These are phyloP conservation scores for Solanum rostratum DNA, from an alignment of 257 asterid genomes.

Conservation along the genomic window DNA sequence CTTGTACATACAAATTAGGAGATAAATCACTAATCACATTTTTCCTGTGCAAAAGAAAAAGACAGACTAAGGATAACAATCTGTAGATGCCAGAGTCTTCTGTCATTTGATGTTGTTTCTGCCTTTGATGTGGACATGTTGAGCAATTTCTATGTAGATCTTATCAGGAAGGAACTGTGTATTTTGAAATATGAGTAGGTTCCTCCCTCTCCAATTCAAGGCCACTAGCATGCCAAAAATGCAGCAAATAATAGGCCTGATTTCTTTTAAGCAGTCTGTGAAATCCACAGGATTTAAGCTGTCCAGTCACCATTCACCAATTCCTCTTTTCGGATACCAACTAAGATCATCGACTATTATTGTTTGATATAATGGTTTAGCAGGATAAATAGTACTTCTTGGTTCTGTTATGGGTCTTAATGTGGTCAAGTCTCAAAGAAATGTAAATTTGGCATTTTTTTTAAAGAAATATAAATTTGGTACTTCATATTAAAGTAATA, in stretches of 20 bases:
- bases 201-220: neutral
- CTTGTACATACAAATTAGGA: neutral
- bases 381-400: neutral
- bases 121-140: neutral
- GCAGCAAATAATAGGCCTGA: neutral
- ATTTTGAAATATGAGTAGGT: neutral
- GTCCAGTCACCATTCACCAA: neutral
- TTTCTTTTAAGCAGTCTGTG: neutral
- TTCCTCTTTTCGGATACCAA: neutral
- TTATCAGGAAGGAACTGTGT: neutral
- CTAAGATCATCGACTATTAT: neutral
- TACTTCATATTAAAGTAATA: neutral
- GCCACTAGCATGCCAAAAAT: neutral
- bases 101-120: neutral
- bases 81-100: neutral
- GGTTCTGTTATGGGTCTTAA: neutral
- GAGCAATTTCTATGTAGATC: neutral
- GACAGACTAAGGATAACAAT: neutral
- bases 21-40: neutral
- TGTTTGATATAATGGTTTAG: neutral
- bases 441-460: neutral
- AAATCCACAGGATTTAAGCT: neutral
- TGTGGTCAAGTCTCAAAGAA: neutral
- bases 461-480: neutral
- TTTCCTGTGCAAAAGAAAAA: neutral